A percentile compares a stretch with the other conserved stretches of the same genome.
Conservation (phyloP, 1,139 yeast species). For the Yamadazyma sp. region DNA sequence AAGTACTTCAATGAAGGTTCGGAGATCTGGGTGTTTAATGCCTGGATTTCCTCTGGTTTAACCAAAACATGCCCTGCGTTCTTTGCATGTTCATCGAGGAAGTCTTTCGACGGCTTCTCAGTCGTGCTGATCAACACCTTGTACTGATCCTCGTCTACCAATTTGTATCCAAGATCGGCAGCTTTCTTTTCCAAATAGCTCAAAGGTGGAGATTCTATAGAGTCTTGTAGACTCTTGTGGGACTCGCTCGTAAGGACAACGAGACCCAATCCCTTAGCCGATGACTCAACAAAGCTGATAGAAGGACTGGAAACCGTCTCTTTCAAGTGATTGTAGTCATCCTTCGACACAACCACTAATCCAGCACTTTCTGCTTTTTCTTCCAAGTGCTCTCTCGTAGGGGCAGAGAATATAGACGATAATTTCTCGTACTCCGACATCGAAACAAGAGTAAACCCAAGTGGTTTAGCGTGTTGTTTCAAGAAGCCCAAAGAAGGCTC, state of each 20-base stretch:
- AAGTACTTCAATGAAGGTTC: constrained; percentile 25
- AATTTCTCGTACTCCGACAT: constrained; percentile 25
- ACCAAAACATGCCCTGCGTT: constrained; percentile 13
- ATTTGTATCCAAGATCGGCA: constrained; percentile 14
- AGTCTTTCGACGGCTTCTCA: constrained; percentile 16
- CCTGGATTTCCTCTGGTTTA: constrained; percentile 6
- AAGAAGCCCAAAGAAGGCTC: constrained; percentile 23
- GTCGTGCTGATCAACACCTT: constrained; percentile 17
- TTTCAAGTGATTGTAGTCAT: constrained; percentile 19
- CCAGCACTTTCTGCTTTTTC: constrained; percentile 34
- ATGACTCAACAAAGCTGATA: constrained; percentile 15
- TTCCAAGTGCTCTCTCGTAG: constrained; percentile 35
- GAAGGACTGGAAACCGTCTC: constrained; percentile 28
- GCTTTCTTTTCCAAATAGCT: constrained; percentile 24
- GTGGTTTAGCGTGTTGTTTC: constrained; percentile 19
- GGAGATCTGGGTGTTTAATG: constrained; percentile 16
- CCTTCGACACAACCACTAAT: constrained; percentile 30
- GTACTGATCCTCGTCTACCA: constrained; percentile 21
- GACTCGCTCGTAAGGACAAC: constrained; percentile 17
- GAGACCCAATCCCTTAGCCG: constrained; percentile 17
- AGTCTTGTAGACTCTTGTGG: constrained; percentile 14
- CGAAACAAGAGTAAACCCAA: constrained; percentile 21
- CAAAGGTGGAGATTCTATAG: constrained; percentile 23
- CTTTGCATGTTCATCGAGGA: constrained; percentile 14
- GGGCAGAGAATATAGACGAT: constrained; percentile 27